phyloP scores from a whole-genome alignment of 73 alveolate species.

The Paramecium pentaurelia region DNA sequence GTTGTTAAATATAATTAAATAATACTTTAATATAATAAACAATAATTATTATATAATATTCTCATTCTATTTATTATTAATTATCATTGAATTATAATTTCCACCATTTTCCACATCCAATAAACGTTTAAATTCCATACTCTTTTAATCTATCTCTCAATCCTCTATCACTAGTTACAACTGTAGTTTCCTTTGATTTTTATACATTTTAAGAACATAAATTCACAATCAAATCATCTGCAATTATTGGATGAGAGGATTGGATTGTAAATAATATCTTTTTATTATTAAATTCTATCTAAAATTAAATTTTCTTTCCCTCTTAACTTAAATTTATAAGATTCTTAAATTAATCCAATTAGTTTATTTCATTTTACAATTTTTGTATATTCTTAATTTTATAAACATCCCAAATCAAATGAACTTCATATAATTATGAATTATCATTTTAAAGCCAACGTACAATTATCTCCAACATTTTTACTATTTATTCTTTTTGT shows the following conservation, averaged over 20 bases:
- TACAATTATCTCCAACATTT: neutral
- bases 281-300: neutral
- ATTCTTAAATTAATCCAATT: neutral
- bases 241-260: neutral
- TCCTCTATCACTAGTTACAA: slow-evolving; percentile 45
- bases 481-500: neutral
- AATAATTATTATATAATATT: neutral
- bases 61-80: neutral
- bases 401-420: slow-evolving; percentile 32
- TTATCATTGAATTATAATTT: neutral
- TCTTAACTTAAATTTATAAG: neutral
- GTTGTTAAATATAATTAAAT: no score
- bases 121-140: neutral
- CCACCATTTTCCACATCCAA: slow-evolving; percentile 45
- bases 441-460: neutral
- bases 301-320: neutral
- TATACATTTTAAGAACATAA: neutral
- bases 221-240: neutral
- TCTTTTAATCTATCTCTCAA: slow-evolving; percentile 12
- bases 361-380: neutral
- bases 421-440: neutral
- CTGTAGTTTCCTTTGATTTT: neutral
- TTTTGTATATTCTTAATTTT: neutral
- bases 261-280: neutral
- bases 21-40: no score